Base-by-base conservation (phyloP, 2,329 filamentous ascomycete genomes). In the Rutstroemia sp. region DNA sequence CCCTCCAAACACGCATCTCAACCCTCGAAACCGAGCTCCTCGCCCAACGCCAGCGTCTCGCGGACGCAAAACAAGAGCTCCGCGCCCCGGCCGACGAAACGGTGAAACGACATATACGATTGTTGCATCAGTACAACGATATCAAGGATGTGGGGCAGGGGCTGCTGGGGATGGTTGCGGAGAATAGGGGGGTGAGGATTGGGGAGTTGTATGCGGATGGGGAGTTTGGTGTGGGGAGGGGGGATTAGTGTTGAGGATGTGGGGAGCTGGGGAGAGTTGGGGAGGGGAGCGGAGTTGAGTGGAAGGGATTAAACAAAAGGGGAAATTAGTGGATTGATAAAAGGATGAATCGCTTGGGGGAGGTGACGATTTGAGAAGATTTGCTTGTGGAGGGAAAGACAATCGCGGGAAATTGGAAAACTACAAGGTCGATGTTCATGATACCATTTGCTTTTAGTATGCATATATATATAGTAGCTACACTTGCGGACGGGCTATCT, bases 41-140 rank as follows among this genome's bases (percentile, higher is more conserved):
- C 2, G 49, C 42, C 12, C 65, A 63, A 30, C 69, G 66, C 27
- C 60, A 64, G 4, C 70, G 73, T 56, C 65, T 75, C 37, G 70
- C 69, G 64, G 74, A 71, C 47, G 66, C 67, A 6, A 62, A 59
- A 4, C 60, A 62, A 37, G 66, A 69, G 23, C 63, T 74, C 7
- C 65, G 65, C 68, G 71, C 65, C 19, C 64, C 65, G 14, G 66
- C 68, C 7, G 73, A 79, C 42, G 70, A 72, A 19, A 79, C 81
- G 9, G 80, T 86, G 52, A 78, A 82, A 54, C 72, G 73, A 34
- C 85, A 88, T 67, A 88, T 88, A 65, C 76, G 76, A 58, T 73
- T 85, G 4, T 73, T 89, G 34, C 84, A 87, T 61, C 74, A 80
- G 57, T 89, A 88, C 71, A 89, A 89, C 64, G 85, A 87, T 68